Base-by-base conservation (phyloP, 345 rosid genomes). In the Pistacia vera region DNA sequence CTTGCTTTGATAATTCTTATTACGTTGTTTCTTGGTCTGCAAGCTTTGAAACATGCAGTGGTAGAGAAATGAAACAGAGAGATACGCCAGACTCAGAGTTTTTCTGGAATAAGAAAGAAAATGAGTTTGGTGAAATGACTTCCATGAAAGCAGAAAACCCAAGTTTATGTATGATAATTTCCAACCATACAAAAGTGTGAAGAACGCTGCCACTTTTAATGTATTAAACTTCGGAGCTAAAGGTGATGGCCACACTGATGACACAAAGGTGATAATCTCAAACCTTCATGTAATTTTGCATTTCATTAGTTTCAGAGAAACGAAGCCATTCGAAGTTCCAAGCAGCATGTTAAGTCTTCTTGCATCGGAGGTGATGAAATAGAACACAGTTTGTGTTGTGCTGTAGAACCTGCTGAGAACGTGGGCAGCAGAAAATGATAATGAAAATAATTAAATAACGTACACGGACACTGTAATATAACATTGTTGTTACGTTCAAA, bases 181-280 rank as follows among this genome's bases (percentile, higher is more conserved):
- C 66, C 59, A 16, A 33, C 20, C 46, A 13, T 59, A 35, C 8
- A 69, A 75, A 14, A 70, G 44, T 28, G 72, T 80, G 49, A 36
- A 44, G 2, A 72, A 63, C 68, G 74, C 86, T 6, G 61, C 76
- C 69, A 76, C 80, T 78, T 73, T 90, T 80, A 90, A 85, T 82
- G 95, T 91, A 58, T 60, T 92, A 20, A 76, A 85, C 65, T 86
- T 78, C 77, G 95, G 98, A 4, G 97, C 97, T 63, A 92, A 88
- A 87, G 97, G 98, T 63, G 94, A 91, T 68, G 97, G 98, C 28
- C 72, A 33, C 2, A 79, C 83, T 8, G 97, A 95, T 81, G 97
- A 91, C 79, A 90, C 97, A 44, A 85, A 95, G 93, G 98, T 92
- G 69, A 77, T 52, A 62, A 51, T 49, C 58, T 4, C 62, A n/a